These are phyloP conservation scores for Hibiscus syriacus DNA, from an alignment of 345 rosid genomes.

Conservation along the genomic window DNA sequence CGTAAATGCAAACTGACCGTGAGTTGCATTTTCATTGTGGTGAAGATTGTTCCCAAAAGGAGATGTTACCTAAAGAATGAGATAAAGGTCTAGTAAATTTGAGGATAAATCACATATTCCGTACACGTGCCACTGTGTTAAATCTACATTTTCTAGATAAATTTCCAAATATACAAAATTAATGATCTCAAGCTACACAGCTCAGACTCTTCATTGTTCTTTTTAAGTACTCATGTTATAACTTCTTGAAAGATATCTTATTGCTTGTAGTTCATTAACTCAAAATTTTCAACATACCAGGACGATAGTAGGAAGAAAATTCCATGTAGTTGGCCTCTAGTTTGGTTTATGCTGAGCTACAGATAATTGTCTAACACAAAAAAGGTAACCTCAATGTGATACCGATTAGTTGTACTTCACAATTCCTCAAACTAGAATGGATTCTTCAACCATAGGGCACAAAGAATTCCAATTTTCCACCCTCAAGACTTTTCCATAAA, in stretches of 20 bases:
- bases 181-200: background rate
- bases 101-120: background rate
- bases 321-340: background rate
- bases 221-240: background rate
- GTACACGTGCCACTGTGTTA: background rate
- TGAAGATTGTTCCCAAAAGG: slow-evolving; percentile 69
- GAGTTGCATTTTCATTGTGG: slow-evolving; percentile 48
- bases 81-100: background rate
- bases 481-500: background rate
- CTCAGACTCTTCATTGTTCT: background rate
- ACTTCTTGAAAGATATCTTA: background rate
- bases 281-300: background rate
- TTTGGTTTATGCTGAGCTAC: background rate
- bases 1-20: slow-evolving; percentile 72
- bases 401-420: background rate
- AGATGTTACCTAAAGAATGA: slow-evolving; percentile 55
- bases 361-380: background rate
- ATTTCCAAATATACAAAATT: background rate
- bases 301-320: background rate
- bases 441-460: background rate
- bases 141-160: background rate
- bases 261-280: background rate
- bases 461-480: background rate
- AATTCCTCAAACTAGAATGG: background rate
- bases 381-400: background rate